Base-by-base conservation (phyloP, 495 filamentous ascomycete species). In the Pseudotulostoma volvatum region DNA sequence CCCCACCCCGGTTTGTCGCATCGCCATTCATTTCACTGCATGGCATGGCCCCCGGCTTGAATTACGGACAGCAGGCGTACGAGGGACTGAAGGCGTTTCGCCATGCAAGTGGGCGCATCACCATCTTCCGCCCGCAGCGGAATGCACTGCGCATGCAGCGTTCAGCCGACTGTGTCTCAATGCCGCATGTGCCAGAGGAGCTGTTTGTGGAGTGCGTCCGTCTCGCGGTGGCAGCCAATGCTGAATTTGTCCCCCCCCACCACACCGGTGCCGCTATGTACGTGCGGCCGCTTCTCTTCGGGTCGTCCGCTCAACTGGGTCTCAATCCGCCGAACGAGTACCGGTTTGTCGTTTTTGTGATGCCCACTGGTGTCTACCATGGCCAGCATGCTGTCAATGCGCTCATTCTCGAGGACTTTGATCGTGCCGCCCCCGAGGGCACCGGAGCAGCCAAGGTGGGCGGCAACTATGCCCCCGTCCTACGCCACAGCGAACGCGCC, bases 61-160 rank as follows among this genome's bases (percentile, higher is more conserved):
- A 94, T 67, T 94, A 94, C 53, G 86, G 80, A 31, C 81, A 90
- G 47, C 86, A 94, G 63, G 86, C 83, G 34, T 94, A 87, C 68
- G 86, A 94, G 49, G 86, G 86, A 7, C 69, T 93, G 40, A 95
- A 93, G 56, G 84, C 86, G 37, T 92, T 93, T 69, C 83, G 87
- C 25, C 67, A 70, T 23, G 74, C 79, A 19, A 55, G 70, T 45
- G 49, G 62, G 38, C 49, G 59, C 20, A 81, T 93, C 53, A 67
- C 73, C 44, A 67, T 93, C 46, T 93, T 93, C 70, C 81, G 86
- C 11, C 81, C 86, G 0, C 63, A 71, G 44, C 66, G 73, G 44
- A 93, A 94, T 53, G 87, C 87, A 7, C 59, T 48, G n/a, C 81
- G 86, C 36, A 73, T 94, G 71, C 72, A 76, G 45, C 70, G 80